Evolutionary conservation across 2,329 filamentous ascomycete genomes (phyloP), one percentile per base, ranked within the genome.

Genomic region (Penicillium sp.): DNA sequence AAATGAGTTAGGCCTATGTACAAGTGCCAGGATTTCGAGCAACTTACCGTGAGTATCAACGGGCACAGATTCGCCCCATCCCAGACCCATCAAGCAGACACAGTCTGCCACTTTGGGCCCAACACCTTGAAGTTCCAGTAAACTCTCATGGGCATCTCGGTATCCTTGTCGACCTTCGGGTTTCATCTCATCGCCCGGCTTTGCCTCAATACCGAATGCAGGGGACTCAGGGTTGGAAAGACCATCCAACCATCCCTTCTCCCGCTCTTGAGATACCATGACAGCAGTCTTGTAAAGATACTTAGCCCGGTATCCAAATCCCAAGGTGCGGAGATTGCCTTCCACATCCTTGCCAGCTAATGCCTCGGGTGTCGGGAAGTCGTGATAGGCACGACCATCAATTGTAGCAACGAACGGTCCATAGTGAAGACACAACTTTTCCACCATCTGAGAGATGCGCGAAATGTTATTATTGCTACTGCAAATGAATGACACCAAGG

Each of bases 381-480:
- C 95, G 71, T 97, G 89, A 71, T 95, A 95, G 4, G 87, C 75
- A 53, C 88, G 84, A 33, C 85, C 84, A 27, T 86, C 88, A 53
- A 96, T 74, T 43, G 87, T 81, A 1, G 85, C 90, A 53, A 98
- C 84, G 4, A 91, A 79, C 0, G 87, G 85, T 0, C 95, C 95
- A 68, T 97, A 99, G 69, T 96, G 84, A 27, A 84, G 74, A 72
- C 96, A 99, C 13, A 99, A 80, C 67, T 96, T 98, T 66, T 96
- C 88, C 23, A 93, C 92, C 95, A 99, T 99, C 75, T 96, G 91
- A 5, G 91, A 93, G 72, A 99, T 99, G 39, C 95, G 86, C 2
- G 88, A 84, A 59, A 99, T 99, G 72, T 99, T 97, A 78, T 99
- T 99, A 77, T 99, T 99, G 76, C 92, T 96, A 76, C 93, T 97